phyloP scores from a whole-genome alignment of 306 rosid genomes.

The Hylodesmum podocarpum region DNA sequence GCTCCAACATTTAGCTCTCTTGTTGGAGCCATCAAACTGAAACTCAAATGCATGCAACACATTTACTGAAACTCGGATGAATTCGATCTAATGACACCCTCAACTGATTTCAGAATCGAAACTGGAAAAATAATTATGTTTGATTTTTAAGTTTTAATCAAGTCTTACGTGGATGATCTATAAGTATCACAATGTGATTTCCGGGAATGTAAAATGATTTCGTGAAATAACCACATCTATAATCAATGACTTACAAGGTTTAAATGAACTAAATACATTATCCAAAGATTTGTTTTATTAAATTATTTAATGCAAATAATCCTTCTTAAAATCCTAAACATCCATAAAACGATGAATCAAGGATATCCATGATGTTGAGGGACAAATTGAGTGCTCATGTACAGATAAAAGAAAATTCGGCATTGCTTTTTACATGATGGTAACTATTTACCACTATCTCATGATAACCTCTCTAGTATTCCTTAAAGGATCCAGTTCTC shows the following conservation, averaged over 20 bases:
- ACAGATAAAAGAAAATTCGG: not conserved
- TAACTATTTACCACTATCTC: conserved; percentile 12
- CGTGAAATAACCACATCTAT: too few species aligned
- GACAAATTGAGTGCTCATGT: conserved; percentile 26
- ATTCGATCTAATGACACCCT: not conserved
- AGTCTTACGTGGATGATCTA: not conserved
- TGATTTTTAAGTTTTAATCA: not conserved
- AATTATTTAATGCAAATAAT: not conserved
- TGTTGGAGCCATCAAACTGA: not conserved
- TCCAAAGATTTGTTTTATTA: not conserved
- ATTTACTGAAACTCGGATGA: too few species aligned
- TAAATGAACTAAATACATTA: not conserved
- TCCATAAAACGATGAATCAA: too few species aligned
- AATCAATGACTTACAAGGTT: not conserved
- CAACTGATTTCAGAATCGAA: not conserved
- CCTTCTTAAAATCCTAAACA: not conserved
- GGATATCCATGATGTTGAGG: not conserved
- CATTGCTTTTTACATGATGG: conserved; percentile 34
- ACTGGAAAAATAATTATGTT: not conserved
- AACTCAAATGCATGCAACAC: too few species aligned
- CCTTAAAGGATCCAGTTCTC: not conserved
- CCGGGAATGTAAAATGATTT: too few species aligned
- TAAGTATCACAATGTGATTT: not conserved
- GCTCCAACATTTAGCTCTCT: not conserved
- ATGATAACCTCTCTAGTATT: conserved; percentile 33